Evolutionary conservation across 2,329 filamentous ascomycete species (phyloP).

Genomic region (Colletotrichum plurivorum): DNA sequence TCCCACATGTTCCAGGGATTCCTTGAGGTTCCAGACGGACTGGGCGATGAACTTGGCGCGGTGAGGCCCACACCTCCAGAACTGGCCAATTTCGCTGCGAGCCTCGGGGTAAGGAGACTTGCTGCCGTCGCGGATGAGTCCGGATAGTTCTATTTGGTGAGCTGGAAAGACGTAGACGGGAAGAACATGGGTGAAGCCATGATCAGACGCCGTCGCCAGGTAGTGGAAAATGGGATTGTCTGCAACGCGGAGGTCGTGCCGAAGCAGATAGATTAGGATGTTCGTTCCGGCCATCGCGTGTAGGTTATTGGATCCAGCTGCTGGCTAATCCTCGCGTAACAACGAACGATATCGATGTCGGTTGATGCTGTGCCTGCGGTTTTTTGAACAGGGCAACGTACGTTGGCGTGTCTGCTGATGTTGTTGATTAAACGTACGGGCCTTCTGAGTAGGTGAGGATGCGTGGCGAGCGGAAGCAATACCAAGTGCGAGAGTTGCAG

Average conservation of each 20-base stretch:
- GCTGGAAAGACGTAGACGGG: conserved; percentile 79
- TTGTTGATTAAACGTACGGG: not conserved
- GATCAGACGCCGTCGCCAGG: conserved; percentile 61
- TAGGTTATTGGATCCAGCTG: not conserved
- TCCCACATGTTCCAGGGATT: conserved; percentile 68
- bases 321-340: not conserved
- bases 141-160: conserved; percentile 81
- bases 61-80: conserved; percentile 82
- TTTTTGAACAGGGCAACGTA: not conserved
- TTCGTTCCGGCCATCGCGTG: conserved; percentile 55
- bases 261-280: conserved; percentile 79
- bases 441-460: not conserved
- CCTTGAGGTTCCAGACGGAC: conserved; percentile 80
- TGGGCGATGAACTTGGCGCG: conserved; percentile 81
- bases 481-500: not conserved
- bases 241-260: conserved; percentile 79
- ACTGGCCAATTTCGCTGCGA: conserved; percentile 73
- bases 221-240: conserved; percentile 82
- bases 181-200: conserved; percentile 77
- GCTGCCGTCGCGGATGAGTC: conserved; percentile 71
- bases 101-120: conserved; percentile 79
- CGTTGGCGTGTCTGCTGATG: not conserved
- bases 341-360: not conserved
- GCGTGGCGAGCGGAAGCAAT: not conserved
- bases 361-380: not conserved